These are phyloP conservation scores for Vaccinium corymbosum DNA, from an alignment of 148 eudicot species.

Conservation along the genomic window DNA sequence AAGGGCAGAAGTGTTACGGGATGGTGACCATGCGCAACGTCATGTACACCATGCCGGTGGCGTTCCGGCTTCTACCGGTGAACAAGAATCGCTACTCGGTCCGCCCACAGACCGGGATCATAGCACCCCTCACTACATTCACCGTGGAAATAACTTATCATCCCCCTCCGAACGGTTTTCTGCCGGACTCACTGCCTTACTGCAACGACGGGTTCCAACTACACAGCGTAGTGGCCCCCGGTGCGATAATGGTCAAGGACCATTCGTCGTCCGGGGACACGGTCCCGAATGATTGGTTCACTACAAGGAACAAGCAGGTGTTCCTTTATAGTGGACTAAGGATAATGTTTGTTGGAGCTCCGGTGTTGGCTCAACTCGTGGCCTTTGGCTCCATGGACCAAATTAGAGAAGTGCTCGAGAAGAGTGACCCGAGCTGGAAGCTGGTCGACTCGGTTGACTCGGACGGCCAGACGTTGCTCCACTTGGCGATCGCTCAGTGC, in stretches of 20 bases:
- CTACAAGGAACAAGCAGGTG: conserved; percentile 51
- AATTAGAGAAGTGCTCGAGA: conserved; percentile 46
- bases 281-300: conserved; percentile 50
- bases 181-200: conserved; percentile 37
- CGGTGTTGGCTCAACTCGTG: conserved; percentile 35
- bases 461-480: conserved; percentile 43
- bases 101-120: conserved; percentile 43
- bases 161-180: conserved; percentile 26
- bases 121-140: conserved; percentile 36
- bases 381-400: conserved; percentile 37
- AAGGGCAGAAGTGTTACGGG: conserved; percentile 40
- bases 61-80: conserved; percentile 41
- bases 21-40: conserved; percentile 44
- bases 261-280: conserved; percentile 25
- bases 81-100: conserved; percentile 32
- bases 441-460: conserved; percentile 36
- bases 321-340: conserved; percentile 42
- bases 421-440: conserved; percentile 40
- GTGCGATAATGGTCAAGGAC: conserved; percentile 32
- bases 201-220: conserved; percentile 40
- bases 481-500: conserved; percentile 39
- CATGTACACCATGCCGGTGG: conserved; percentile 61
- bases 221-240: conserved; percentile 54
- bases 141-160: conserved; percentile 35
- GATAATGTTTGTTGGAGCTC: conserved; percentile 48